Percentiles rank a stretch among this genome's conserved stretches.
These are phyloP conservation scores for Allantophomopsis lycopodina DNA, from an alignment of 2,329 filamentous ascomycete species.

Conservation along the genomic window DNA sequence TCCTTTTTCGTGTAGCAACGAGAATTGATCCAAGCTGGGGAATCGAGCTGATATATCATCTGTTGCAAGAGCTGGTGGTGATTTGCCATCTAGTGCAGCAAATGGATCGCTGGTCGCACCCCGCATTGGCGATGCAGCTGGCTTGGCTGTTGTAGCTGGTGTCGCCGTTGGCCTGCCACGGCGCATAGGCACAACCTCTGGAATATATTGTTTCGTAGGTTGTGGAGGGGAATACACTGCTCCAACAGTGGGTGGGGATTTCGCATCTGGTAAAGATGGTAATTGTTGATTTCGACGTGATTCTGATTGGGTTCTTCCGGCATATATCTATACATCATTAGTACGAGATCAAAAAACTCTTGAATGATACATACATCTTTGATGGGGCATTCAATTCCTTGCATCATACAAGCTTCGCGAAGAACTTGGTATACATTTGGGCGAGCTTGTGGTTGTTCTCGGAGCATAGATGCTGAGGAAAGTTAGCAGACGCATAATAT, in stretches of 20 bases:
- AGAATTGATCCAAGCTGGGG: constrained; percentile 86
- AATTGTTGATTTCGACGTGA: constrained; percentile 41
- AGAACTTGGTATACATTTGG: constrained; percentile 94
- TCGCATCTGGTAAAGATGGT: constrained; percentile 36
- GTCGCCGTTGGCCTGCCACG: constrained; percentile 60
- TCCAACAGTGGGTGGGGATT: constrained; percentile 48
- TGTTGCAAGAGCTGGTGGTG: constrained; percentile 31
- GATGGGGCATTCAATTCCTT: constrained; percentile 73
- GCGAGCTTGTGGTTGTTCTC: constrained; percentile 59
- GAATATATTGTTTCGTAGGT: constrained; percentile 59
- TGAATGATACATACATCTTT: constrained; percentile 57
- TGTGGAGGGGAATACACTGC: constrained; percentile 68
- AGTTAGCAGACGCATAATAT: constrained; percentile 4
- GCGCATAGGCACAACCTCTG: constrained; percentile 88
- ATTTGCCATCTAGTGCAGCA: constrained; percentile 67
- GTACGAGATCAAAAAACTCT: constrained; percentile 3
- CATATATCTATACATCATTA: constrained; percentile 50
- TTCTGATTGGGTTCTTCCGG: constrained; percentile 49
- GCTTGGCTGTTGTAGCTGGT: constrained; percentile 32
- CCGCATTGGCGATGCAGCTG: constrained; percentile 55
- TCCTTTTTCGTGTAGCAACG: constrained; percentile 73
- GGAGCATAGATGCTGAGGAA: constrained; percentile 68
- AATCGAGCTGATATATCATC: constrained; percentile 82
- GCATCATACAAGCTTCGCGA: constrained; percentile 76
- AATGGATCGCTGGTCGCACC: constrained; percentile 72